These are phyloP conservation scores for Esteya vermicola DNA, from an alignment of 2,329 filamentous ascomycete genomes.

Conservation along the genomic window DNA sequence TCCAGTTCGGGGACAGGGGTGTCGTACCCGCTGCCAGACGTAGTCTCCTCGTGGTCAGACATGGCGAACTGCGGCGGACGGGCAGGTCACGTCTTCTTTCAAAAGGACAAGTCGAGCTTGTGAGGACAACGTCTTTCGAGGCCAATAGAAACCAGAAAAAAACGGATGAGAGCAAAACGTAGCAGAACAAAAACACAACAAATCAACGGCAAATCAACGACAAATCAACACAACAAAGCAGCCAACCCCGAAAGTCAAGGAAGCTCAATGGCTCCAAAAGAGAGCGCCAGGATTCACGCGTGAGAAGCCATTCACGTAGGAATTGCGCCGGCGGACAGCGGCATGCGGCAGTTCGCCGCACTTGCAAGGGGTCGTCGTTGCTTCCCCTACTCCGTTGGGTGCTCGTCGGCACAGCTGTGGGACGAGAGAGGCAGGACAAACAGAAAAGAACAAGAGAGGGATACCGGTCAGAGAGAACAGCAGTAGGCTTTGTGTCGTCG, in stretches of 20 bases:
- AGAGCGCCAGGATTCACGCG: constrained; percentile 10
- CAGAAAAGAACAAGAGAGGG: constrained; percentile 1
- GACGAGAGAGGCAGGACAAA: constrained; percentile 5
- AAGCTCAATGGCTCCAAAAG: constrained; percentile 6
- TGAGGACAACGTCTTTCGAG: too few species aligned
- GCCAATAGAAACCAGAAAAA: too few species aligned
- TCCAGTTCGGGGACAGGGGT: constrained; percentile 70
- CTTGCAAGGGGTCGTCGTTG: constrained; percentile 1
- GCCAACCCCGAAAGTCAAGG: too few species aligned
- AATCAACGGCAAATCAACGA: too few species aligned
- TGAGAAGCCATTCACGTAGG: constrained; percentile 11
- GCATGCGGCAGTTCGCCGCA: constrained; percentile 11
- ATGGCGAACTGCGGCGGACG: too few species aligned
- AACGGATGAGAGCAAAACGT: too few species aligned
- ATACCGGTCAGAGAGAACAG: not conserved
- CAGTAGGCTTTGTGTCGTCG: not conserved
- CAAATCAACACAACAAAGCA: too few species aligned
- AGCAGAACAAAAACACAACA: too few species aligned
- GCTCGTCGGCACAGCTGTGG: too few species aligned
- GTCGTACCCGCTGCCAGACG: constrained; percentile 49
- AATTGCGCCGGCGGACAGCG: constrained; percentile 11
- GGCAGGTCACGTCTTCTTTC: too few species aligned
- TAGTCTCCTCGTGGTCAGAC: constrained; percentile 51
- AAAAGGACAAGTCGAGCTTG: too few species aligned
- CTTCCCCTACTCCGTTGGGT: constrained; percentile 4